A percentile compares a stretch with the other conserved stretches of the same genome.
phyloP scores from a whole-genome alignment of 169 alveolate genomes.

The Eimeria acervulina region DNA sequence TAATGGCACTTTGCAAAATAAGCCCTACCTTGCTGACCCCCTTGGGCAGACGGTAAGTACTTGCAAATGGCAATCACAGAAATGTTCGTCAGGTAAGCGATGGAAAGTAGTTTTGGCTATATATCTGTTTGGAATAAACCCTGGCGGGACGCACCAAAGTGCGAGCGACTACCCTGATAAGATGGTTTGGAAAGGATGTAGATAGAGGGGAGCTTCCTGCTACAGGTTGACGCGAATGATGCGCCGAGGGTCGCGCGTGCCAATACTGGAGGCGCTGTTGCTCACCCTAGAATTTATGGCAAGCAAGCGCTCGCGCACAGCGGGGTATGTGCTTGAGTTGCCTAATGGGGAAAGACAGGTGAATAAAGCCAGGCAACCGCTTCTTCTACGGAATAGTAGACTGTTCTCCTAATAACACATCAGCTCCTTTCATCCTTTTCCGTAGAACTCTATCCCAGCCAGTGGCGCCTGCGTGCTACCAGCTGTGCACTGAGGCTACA shows the following conservation, averaged over 20 bases:
- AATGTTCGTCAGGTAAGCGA: neutral
- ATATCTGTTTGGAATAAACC: neutral
- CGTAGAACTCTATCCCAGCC: neutral
- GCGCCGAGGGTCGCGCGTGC: constrained; percentile 66
- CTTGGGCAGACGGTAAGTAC: constrained; percentile 64
- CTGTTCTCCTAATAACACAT: neutral
- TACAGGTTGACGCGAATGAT: constrained; percentile 68
- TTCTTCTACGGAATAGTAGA: neutral
- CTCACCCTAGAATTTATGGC: constrained; percentile 77
- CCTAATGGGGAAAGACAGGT: constrained; percentile 74
- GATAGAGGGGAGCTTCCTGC: neutral
- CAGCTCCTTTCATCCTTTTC: neutral
- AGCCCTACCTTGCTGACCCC: constrained; percentile 71
- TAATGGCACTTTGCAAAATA: constrained; percentile 61
- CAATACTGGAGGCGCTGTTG: constrained; percentile 69
- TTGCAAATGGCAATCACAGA: neutral
- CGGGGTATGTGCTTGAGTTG: constrained; percentile 82
- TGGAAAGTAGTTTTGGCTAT: neutral
- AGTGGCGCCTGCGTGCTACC: neutral
- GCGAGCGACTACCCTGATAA: neutral
- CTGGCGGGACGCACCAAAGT: neutral
- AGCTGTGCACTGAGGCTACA: neutral
- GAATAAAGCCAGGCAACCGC: neutral
- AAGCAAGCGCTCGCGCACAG: constrained; percentile 77
- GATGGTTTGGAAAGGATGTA: too few relatives aligned